Conservation (phyloP, 1,284 basidiomycete species). For the Anthracocystis setariae region DNA sequence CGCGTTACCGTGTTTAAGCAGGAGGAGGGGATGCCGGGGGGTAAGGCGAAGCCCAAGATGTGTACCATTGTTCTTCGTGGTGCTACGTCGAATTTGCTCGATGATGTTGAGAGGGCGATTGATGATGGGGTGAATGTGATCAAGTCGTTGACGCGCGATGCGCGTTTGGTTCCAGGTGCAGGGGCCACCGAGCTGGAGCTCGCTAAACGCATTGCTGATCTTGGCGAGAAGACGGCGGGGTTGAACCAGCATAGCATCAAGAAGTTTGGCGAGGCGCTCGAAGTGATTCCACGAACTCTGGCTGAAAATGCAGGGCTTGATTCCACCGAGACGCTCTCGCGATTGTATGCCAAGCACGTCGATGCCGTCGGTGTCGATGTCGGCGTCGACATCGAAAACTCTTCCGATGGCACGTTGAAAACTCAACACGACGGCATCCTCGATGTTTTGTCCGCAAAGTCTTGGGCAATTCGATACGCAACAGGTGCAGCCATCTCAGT, state of each 20-base stretch:
- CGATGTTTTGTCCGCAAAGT: constrained; percentile 86
- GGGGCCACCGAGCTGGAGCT: constrained; percentile 94
- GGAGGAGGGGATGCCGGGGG: constrained; percentile 67
- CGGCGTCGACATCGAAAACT: constrained; percentile 87
- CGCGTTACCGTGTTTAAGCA: constrained; percentile 96
- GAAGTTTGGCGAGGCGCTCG: constrained; percentile 87
- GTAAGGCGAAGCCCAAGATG: constrained; percentile 65
- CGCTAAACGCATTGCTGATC: constrained; percentile 81
- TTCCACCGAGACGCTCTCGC: constrained; percentile 89
- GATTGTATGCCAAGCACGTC: constrained; percentile 85
- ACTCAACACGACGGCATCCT: constrained; percentile 54
- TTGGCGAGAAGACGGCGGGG: constrained; percentile 88
- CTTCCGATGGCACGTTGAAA: constrained; percentile 54
- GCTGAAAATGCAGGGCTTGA: constrained; percentile 97
- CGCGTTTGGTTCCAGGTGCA: constrained; percentile 89
- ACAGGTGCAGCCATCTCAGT: constrained; percentile 95
- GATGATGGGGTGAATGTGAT: constrained; percentile 98
- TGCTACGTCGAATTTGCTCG: constrained; percentile 91
- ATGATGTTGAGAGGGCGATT: constrained; percentile 93
- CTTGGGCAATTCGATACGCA: constrained; percentile 86
- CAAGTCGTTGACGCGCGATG: constrained; percentile 90
- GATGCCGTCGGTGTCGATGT: constrained; percentile 71
- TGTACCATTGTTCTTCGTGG: constrained; percentile 71
- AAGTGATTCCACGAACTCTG: constrained; percentile 90
- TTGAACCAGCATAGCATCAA: constrained; percentile 93